Base-by-base conservation (phyloP, 2,329 filamentous ascomycete species). In the Aspergillus niger region DNA sequence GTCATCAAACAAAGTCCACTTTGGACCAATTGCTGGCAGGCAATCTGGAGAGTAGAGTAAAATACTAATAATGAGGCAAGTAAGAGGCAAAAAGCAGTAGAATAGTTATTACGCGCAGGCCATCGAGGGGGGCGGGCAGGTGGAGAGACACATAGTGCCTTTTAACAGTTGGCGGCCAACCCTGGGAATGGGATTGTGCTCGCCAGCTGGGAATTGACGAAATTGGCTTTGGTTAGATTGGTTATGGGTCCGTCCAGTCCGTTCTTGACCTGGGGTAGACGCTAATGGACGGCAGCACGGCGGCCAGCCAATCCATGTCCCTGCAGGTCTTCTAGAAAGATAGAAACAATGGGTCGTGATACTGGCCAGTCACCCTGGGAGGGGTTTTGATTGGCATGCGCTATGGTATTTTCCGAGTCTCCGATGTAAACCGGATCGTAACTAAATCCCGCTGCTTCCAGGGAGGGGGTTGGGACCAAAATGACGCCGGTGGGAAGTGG, bases 181-280 rank as follows among this genome's bases (percentile, higher is more conserved):
- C 36, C 17, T 53, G 62, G 56, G 36, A 50, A 60, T 56, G 53
- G 53, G 60, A 65, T 65, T 52, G 57, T 61, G 59, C 60, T 65
- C 59, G 63, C 56, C 54, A 38, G 58, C 52, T 59, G 43, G 44
- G 26, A 43, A 49, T 60, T 65, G 63, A 62, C 59, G 63, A 60
- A 63, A 64, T 62, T 62, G 55, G 32, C 53, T 56, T 58, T 53
- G 50, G 11, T 53, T 55, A 59, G 55, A 49, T 52, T 59, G 54
- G 54, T 22, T 54, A 55, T 52, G 53, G 53, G 53, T 32, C 53
- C 53, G 39, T 47, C 41, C 53, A 55, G 53, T 55, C 53, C 51
- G 54, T 60, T 50, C 55, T 56, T 55, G 69, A 72, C 70, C 71
- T 72, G 71, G 71, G 71, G 71, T 73, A 73, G 59, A 65, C 49